Conservation (phyloP, 257 asterid genomes). For the Linderniella brevidens region DNA sequence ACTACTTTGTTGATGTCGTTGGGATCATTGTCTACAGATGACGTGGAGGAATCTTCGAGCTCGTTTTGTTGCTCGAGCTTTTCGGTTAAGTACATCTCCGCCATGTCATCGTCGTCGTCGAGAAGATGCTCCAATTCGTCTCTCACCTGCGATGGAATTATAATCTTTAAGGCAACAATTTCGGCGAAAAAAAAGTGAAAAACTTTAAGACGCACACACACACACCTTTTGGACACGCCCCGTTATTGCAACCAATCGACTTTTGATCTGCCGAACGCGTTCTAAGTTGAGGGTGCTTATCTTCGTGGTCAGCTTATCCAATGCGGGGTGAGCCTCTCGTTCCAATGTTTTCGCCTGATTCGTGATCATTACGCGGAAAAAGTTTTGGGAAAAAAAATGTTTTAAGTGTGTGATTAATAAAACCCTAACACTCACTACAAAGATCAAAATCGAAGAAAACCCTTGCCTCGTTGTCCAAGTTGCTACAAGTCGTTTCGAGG, state of each 20-base stretch:
- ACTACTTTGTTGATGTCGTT: not conserved
- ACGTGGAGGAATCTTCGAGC: slow-evolving; percentile 36
- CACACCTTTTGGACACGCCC: slow-evolving; percentile 87
- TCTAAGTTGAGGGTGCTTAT: slow-evolving; percentile 77
- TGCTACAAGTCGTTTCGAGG: slow-evolving; percentile 81
- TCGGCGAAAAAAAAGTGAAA: not conserved
- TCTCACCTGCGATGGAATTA: slow-evolving; percentile 39
- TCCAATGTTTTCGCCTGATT: slow-evolving; percentile 56
- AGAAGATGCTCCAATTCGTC: slow-evolving; percentile 82
- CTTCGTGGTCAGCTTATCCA: slow-evolving; percentile 66
- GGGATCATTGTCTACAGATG: slow-evolving; percentile 19
- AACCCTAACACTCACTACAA: not conserved
- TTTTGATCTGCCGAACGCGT: slow-evolving; percentile 69
- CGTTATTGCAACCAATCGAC: slow-evolving; percentile 72
- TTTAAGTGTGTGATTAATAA: too few species aligned
- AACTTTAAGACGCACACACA: not conserved
- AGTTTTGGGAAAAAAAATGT: too few species aligned
- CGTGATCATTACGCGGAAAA: not conserved
- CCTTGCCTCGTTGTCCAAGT: slow-evolving; percentile 59
- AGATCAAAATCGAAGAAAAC: not conserved
- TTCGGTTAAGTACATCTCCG: slow-evolving; percentile 76
- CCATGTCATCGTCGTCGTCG: slow-evolving; percentile 86
- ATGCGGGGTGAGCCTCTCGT: slow-evolving; percentile 71
- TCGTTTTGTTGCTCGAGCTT: slow-evolving; percentile 23
- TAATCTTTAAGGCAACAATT: not conserved